Base-by-base conservation (phyloP, 2,329 filamentous ascomycete genomes). In the Mycosphaerella sp. region DNA sequence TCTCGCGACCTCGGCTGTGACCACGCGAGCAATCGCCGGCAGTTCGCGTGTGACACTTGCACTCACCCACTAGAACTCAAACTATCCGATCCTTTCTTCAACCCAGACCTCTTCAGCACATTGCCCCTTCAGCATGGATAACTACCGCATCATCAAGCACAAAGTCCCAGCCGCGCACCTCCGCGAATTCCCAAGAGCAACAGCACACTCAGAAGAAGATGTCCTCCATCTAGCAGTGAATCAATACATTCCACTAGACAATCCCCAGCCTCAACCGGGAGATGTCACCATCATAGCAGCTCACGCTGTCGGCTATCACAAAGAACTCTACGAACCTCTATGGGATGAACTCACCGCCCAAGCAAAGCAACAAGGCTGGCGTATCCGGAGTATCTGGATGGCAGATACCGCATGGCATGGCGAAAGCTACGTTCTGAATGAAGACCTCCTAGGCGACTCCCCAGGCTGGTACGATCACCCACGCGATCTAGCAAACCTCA, bases 361-460 rank as follows among this genome's bases (percentile, higher is more conserved):
- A 36, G 56, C 45, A 8, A 34, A 55, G 34, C 32, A 21, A 8
- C 72, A 76, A 49, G 82, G 81, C 12, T 79, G 91, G 61, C 75
- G 78, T 2, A 87, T 96, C 62, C 80, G 88, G 50, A 75, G 80
- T 53, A 89, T 96, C 59, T 95, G 87, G 86, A 91, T 95, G 62
- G 83, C 87, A 56, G 90, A 96, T 70, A 80, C 85, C 16, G 82
- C 87, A 27, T 84, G 88, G 66, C 86, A 95, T 72, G 89, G 89
- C 37, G 75, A 81, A 62, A 93, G 86, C 66, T 81, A 84, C 36
- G 72, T 86, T 13, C 65, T 93, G 40, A 96, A 96, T 67, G 85
- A 89, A 68, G 67, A 76, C 37, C 73, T 76, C 9, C 71, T 95
- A 1, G 90, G 89, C 47, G 86, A 95, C 67, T 89, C 96, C 67